Conservation (phyloP, 2,329 filamentous ascomycete species). For the Aciculosporium take region DNA sequence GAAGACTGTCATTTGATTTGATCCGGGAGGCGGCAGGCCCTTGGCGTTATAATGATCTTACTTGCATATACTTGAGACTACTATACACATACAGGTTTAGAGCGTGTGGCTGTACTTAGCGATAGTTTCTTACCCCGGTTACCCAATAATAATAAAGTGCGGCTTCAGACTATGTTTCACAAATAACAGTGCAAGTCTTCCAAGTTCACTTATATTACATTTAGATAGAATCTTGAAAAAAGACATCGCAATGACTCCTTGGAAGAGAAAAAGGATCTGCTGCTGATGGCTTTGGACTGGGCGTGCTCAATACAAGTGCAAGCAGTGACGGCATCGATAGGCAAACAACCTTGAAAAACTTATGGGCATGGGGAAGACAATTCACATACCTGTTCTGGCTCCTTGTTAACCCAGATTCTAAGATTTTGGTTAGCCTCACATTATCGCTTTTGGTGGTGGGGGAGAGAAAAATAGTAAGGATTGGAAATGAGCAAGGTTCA, state of each 20-base stretch:
- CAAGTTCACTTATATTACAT: too few relatives aligned
- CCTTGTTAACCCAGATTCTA: slow-evolving; percentile 1
- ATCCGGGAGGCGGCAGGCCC: neutral
- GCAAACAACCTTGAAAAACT: neutral
- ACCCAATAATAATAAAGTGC: too few relatives aligned
- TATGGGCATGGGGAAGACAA: neutral
- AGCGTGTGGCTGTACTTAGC: slow-evolving; percentile 9
- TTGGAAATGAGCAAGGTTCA: slow-evolving; percentile 1
- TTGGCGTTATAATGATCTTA: neutral
- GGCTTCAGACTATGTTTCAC: too few relatives aligned
- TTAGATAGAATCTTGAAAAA: too few relatives aligned
- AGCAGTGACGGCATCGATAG: neutral
- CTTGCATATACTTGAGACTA: slow-evolving; percentile 6
- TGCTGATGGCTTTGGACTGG: too few relatives aligned
- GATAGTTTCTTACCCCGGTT: too few relatives aligned
- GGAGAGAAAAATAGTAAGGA: neutral
- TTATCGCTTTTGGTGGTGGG: neutral
- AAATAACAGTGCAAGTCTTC: too few relatives aligned
- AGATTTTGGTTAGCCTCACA: slow-evolving; percentile 4
- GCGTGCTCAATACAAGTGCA: neutral
- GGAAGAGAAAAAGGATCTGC: too few relatives aligned
- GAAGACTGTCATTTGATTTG: slow-evolving; percentile 46
- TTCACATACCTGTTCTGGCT: slow-evolving; percentile 3
- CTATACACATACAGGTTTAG: slow-evolving; percentile 6
- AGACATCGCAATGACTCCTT: too few relatives aligned